Evolutionary conservation across 345 rosid species (phyloP), one percentile per base, ranked within the genome.

Genomic region (Kandelia obovata): DNA sequence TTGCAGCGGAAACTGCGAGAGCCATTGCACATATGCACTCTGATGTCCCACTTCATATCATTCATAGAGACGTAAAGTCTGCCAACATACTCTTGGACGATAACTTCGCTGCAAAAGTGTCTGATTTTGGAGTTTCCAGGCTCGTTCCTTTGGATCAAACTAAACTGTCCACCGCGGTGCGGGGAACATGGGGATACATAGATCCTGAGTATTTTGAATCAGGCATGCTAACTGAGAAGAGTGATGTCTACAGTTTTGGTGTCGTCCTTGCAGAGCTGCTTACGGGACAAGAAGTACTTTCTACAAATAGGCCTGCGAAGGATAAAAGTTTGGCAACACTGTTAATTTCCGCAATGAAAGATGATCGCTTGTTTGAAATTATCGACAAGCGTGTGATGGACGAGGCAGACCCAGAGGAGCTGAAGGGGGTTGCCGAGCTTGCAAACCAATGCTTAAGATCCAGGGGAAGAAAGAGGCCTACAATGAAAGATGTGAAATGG

Each of bases 161-260:
- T 15, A 60, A 78, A 20, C 61, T 82, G 3, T 34, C 81, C 3
- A 83, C 90, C 9, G 70, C 82, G 78, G 90, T 80, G 10, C 82
- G 78, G 73, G 87, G 89, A 0, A 83, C 83, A 31, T 39, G 76
- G 0, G 87, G 85, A 0, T 83, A 85, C 32, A 37, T 83, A 1
- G 89, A 86, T 30, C 87, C 84, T 0, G 82, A 83, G 39, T 81
- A 83, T 46, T 72, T 69, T n/a, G 75, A 68, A 5, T 62, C 83
- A 5, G 70, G 80, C 56, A 64, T 75, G 19, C 74, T 84, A n/a
- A 82, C 83, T 0, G 84, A 80, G 9, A 86, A 85, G 64, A 86
- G 87, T 9, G 86, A 86, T 68, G 86, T 83, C 2, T 86, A 83
- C 16, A 82, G 83, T 64, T 86, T 86, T 20, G 84, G 87, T 2